Conservation (phyloP, 371 early-diverging fungal genomes). For the Amoeboaphelidium protococcarum region DNA sequence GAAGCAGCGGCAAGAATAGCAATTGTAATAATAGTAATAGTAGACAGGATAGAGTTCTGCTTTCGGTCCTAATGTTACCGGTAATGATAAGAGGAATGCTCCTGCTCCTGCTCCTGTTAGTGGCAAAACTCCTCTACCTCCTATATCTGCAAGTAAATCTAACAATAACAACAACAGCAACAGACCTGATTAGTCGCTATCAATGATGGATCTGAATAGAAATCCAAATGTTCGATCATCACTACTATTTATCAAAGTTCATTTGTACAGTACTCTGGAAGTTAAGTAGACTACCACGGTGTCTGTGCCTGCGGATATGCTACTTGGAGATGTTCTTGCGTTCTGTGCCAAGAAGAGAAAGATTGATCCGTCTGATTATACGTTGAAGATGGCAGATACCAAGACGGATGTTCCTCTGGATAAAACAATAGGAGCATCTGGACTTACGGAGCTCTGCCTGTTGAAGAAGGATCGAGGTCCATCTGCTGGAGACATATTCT, state of each 20-base stretch:
- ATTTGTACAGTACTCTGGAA: conserved; percentile 27
- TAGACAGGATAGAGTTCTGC: too few species aligned
- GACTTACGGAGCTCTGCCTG: conserved; percentile 37
- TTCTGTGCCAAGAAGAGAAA: conserved; percentile 57
- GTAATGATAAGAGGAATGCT: too few species aligned
- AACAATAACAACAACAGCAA: too few species aligned
- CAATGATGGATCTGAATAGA: too few species aligned
- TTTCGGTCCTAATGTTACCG: too few species aligned
- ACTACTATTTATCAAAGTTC: conserved; percentile 25
- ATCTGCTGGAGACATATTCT: conserved; percentile 21
- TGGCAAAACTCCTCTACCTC: too few species aligned
- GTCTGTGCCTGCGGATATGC: conserved; percentile 35
- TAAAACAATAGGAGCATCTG: conserved; percentile 38
- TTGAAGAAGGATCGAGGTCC: conserved; percentile 27
- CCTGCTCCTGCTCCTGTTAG: too few species aligned
- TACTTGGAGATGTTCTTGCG: conserved; percentile 53
- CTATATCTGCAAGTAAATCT: too few species aligned
- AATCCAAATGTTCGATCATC: too few species aligned
- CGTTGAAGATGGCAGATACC: conserved; percentile 44
- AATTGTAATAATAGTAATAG: too few species aligned
- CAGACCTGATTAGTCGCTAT: too few species aligned
- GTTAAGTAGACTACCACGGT: conserved; percentile 64
- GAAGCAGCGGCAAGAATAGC: too few species aligned
- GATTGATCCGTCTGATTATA: conserved; percentile 48
- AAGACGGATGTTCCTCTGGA: conserved; percentile 41